Evolutionary conservation across 2,329 filamentous ascomycete species (phyloP).

Genomic region (Gyromitra esculenta): DNA sequence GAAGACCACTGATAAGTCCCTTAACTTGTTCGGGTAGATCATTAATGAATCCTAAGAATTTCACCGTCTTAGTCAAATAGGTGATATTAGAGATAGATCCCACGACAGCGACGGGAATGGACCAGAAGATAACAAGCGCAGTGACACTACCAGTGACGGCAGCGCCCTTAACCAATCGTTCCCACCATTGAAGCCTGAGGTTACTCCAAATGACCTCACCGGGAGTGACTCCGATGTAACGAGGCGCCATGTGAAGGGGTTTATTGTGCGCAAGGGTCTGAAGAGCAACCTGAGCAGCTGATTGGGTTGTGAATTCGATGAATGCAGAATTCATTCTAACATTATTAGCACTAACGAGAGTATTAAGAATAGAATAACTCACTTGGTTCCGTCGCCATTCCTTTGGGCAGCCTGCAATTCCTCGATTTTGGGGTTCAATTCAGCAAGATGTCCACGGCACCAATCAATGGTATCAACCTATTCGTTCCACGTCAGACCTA

Average conservation of each 20-base stretch:
- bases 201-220: constrained; percentile 88
- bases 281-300: constrained; percentile 84
- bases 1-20: constrained; percentile 83
- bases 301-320: constrained; percentile 84
- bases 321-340: constrained; percentile 77
- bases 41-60: constrained; percentile 78
- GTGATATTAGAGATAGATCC: constrained; percentile 86
- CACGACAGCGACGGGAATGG: constrained; percentile 78
- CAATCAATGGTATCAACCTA: constrained; percentile 90
- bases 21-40: constrained; percentile 75
- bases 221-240: constrained; percentile 83
- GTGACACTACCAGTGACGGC: constrained; percentile 76
- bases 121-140: constrained; percentile 87
- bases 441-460: constrained; percentile 80
- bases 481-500: constrained; percentile 16
- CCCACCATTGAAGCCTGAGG: constrained; percentile 85
- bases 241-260: constrained; percentile 84
- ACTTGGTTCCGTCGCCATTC: constrained; percentile 70
- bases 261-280: constrained; percentile 89
- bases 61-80: constrained; percentile 70
- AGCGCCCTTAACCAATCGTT: constrained; percentile 77
- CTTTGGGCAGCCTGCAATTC: constrained; percentile 74
- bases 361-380: neutral
- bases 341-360: constrained; percentile 13
- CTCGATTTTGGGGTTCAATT: constrained; percentile 76